Conservation (phyloP, 2,329 filamentous ascomycete genomes). For the Camillea tinctor region DNA sequence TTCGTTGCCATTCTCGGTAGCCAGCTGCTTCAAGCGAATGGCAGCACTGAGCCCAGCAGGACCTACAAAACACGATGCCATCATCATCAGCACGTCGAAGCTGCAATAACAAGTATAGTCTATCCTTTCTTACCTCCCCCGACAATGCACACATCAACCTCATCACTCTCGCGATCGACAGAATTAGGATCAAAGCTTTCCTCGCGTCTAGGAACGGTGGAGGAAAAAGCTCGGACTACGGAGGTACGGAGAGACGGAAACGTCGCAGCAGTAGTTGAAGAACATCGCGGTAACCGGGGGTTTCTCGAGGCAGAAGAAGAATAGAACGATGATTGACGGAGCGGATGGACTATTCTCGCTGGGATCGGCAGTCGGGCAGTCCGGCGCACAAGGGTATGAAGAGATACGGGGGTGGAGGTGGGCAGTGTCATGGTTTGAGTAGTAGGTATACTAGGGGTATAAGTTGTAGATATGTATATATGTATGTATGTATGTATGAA, state of each 20-base stretch:
- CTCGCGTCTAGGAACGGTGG: conserved; percentile 34
- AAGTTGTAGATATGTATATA: too few relatives aligned
- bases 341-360: conserved; percentile 15
- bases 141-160: conserved; percentile 96
- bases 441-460: too few relatives aligned
- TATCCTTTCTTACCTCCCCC: conserved; percentile 68
- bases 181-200: conserved; percentile 63
- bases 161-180: conserved; percentile 83
- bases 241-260: conserved; percentile 11
- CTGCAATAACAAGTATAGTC: conserved; percentile 2
- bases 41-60: conserved; percentile 90
- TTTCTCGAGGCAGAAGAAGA: conserved; percentile 15
- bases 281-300: conserved; percentile 16
- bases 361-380: conserved; percentile 21
- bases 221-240: conserved; percentile 37
- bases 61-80: conserved; percentile 42
- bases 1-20: conserved; percentile 91
- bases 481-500: too few relatives aligned
- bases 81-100: neutral
- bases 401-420: conserved; percentile 25
- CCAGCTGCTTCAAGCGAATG: conserved; percentile 92
- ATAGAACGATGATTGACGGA: conserved; percentile 20
- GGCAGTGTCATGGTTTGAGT: conserved; percentile 24
- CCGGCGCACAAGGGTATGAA: conserved; percentile 28
- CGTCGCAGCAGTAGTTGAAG: conserved; percentile 8